A percentile compares a stretch with the other conserved stretches of the same genome.
Evolutionary conservation across 129 eudicot species (phyloP).

Genomic region (Dittrichia graveolens): DNA sequence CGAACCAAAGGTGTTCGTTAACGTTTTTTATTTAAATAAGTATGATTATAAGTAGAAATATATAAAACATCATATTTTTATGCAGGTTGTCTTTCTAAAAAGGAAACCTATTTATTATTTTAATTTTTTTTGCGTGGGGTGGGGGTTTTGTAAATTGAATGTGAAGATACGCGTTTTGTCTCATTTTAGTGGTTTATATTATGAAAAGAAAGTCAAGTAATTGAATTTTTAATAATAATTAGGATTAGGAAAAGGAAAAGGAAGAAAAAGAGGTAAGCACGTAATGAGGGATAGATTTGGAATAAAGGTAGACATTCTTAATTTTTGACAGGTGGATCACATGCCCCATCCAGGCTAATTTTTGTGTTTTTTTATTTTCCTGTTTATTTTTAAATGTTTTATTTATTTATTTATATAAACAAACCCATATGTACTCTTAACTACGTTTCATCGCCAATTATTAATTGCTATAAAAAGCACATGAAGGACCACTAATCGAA

Average conservation of each 20-base stretch:
- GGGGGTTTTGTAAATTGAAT: constrained; percentile 1
- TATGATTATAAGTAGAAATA: no score
- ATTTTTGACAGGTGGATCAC: constrained; percentile 13
- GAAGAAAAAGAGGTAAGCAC: constrained; percentile 4
- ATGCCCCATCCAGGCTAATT: constrained; percentile 14
- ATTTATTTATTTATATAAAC: no score
- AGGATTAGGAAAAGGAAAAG: background rate
- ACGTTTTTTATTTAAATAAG: no score
- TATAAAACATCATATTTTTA: no score
- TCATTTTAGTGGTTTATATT: background rate
- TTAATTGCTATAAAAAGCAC: no score
- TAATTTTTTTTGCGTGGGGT: no score
- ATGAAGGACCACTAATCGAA: no score
- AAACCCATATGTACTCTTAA: no score
- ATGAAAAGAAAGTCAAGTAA: background rate
- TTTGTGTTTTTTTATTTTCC: background rate
- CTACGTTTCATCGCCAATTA: no score
- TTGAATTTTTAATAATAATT: background rate
- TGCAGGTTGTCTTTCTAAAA: background rate
- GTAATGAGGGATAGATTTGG: constrained; percentile 9
- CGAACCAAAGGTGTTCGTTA: no score
- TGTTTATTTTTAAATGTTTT: background rate
- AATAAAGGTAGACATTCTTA: constrained; percentile 16
- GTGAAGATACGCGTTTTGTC: constrained; percentile 18
- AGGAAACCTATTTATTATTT: background rate